Evolutionary conservation across 345 rosid genomes (phyloP), one percentile per base, ranked within the genome.

Genomic region (Citrus trifoliata): DNA sequence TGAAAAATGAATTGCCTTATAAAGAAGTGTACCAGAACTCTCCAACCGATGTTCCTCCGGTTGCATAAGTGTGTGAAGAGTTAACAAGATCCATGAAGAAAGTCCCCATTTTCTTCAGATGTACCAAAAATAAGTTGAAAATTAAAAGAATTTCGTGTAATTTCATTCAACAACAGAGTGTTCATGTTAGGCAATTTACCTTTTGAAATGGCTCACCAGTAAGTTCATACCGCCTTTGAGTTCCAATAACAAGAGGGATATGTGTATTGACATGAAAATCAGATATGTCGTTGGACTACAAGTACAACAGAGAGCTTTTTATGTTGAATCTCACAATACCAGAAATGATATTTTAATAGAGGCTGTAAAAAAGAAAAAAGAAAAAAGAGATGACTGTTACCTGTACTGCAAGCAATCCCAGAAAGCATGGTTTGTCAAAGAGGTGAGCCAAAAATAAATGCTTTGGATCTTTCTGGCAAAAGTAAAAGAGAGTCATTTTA

Each of bases 1-100:
- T 13, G 10, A 46, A 27, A 2, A 28, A 10, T 5, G 4, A 79
- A 74, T 48, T 19, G 76, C 5, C 22, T 51, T 5, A 65, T 28
- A 13, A 71, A 76, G 51, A 46, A 81, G 71, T 90, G 71, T 90
- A 95, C 98, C 98, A 95, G 87, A 90, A 91, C 79, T 95, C 97
- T 13, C 68, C 0, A 58, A 81, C 88, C 21, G 98, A 95, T 67
- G 99, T 91, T 82, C 97, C 98, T 81, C 97, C 97, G 22, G 98
- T 91, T 65, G 98, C 94, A 82, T 89, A 95, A 87, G 91, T 88
- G 84, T 95, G 92, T 56, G 98, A 93, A 58, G 92, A 86, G 84
- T 93, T 95, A 10, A 95, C 91, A 6, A 88, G 85, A 38, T 92
- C 93, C 98, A 95, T 89, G 85, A 95, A 93, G 81, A 78, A 91